phyloP scores from a whole-genome alignment of 2,329 filamentous ascomycete species.

The Colletotrichum tabaci region DNA sequence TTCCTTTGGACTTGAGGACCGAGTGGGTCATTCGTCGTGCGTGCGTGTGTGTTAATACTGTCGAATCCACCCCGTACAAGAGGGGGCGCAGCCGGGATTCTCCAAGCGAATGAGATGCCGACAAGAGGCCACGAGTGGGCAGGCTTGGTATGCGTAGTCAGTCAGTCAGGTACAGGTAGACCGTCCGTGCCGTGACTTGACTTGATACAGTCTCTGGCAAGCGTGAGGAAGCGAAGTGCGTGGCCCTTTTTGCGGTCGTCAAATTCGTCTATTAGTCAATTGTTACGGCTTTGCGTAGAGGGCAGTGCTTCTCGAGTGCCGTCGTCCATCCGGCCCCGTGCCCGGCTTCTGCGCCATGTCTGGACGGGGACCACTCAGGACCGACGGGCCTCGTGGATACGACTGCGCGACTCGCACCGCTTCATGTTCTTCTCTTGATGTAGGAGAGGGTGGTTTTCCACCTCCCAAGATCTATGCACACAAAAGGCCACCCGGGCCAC shows the following conservation, averaged over 20 bases:
- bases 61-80: slow-evolving; percentile 15
- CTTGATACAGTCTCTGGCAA: slow-evolving; percentile 36
- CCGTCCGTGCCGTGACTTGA: slow-evolving; percentile 18
- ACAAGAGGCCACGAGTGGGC: slow-evolving; percentile 55
- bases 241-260: slow-evolving; percentile 6
- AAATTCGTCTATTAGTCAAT: slow-evolving; percentile 33
- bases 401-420: slow-evolving; percentile 15
- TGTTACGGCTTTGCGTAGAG: slow-evolving; percentile 21
- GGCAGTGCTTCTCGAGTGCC: slow-evolving; percentile 25
- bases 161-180: neutral
- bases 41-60: neutral
- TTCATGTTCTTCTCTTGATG: slow-evolving; percentile 55
- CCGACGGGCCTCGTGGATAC: slow-evolving; percentile 18
- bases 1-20: neutral
- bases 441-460: slow-evolving; percentile 60
- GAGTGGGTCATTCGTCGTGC: slow-evolving; percentile 6
- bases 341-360: slow-evolving; percentile 12
- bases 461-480: slow-evolving; percentile 62
- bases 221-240: slow-evolving; percentile 24
- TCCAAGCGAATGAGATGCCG: slow-evolving; percentile 56
- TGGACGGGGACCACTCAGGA: slow-evolving; percentile 3
- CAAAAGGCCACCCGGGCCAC: slow-evolving; percentile 47
- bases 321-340: slow-evolving; percentile 25
- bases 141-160: slow-evolving; percentile 22
- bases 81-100: slow-evolving; percentile 29